A percentile compares a stretch with the other conserved stretches of the same genome.
Evolutionary conservation across 768 basidiomycete genomes (phyloP).

Genomic region (Trametopsis cervina): DNA sequence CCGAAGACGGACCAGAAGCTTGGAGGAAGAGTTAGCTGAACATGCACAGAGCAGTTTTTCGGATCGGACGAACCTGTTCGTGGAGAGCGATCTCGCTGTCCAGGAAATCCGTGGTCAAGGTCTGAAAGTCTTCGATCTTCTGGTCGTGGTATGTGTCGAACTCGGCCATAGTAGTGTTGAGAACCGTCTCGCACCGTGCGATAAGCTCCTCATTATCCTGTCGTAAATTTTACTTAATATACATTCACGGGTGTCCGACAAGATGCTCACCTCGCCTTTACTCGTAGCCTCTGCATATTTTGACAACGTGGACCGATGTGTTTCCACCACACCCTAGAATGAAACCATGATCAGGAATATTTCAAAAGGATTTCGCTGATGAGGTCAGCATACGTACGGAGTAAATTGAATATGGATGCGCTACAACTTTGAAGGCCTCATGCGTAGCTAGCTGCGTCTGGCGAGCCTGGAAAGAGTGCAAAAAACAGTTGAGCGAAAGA

Average conservation of each 20-base stretch:
- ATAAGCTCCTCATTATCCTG: constrained; percentile 61
- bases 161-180: constrained; percentile 87
- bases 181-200: constrained; percentile 77
- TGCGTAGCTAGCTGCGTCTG: constrained; percentile 67
- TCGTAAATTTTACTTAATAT: too few relatives aligned
- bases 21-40: not conserved
- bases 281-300: constrained; percentile 52
- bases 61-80: constrained; percentile 44
- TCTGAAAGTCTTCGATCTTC: constrained; percentile 62
- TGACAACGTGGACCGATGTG: constrained; percentile 60
- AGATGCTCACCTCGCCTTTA: constrained; percentile 22
- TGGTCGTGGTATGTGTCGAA: constrained; percentile 75
- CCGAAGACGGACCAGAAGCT: constrained; percentile 55
- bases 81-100: constrained; percentile 74
- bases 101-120: constrained; percentile 56
- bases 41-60: too few relatives aligned
- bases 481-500: constrained; percentile 1
- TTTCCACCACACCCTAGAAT: constrained; percentile 60
- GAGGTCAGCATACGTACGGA: constrained; percentile 35
- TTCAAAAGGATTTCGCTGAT: too few relatives aligned
- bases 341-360: not conserved
- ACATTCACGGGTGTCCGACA: constrained; percentile 9
- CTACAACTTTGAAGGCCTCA: constrained; percentile 67
- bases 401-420: constrained; percentile 69
- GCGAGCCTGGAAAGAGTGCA: constrained; percentile 45